Percentiles rank a stretch among this genome's conserved stretches.
Evolutionary conservation across 192 early-diverging fungal species (phyloP).

Genomic region (Coemansia sp.): DNA sequence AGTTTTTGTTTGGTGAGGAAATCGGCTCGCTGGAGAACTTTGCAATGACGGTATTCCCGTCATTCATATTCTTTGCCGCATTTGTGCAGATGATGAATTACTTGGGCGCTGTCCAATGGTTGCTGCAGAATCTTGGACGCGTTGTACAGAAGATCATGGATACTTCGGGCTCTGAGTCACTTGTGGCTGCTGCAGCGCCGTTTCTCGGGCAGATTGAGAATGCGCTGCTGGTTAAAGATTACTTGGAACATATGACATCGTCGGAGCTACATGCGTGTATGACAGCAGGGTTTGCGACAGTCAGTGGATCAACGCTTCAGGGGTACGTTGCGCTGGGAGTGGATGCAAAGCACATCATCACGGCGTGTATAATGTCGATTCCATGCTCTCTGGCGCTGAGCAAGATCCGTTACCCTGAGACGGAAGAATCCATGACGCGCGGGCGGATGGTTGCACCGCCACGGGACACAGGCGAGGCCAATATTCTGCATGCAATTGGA

Average conservation of each 20-base stretch:
- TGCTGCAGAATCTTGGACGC: constrained; percentile 64
- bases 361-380: constrained; percentile 89
- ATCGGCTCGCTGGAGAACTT: constrained; percentile 55
- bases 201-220: constrained; percentile 85
- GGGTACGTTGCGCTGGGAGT: constrained; percentile 75
- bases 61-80: constrained; percentile 85
- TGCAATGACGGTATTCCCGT: constrained; percentile 73
- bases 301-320: constrained; percentile 78
- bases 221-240: constrained; percentile 77
- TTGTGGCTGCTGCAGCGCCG: constrained; percentile 82
- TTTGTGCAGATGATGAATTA: constrained; percentile 84
- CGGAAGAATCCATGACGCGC: constrained; percentile 73
- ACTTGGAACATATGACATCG: constrained; percentile 76
- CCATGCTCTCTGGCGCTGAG: constrained; percentile 79
- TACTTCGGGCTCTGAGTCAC: constrained; percentile 78
- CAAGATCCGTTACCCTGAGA: constrained; percentile 86
- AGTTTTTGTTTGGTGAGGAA: constrained; percentile 66
- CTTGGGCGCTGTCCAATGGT: constrained; percentile 78
- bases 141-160: constrained; percentile 67
- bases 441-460: constrained; percentile 64
- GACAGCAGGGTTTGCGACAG: constrained; percentile 88
- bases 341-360: constrained; percentile 64
- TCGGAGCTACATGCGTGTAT: constrained; percentile 87
- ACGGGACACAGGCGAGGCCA: constrained; percentile 62
- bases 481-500: constrained; percentile 76